Conservation (phyloP, 2,329 filamentous ascomycete species). For the Scedosporium apiospermum region DNA sequence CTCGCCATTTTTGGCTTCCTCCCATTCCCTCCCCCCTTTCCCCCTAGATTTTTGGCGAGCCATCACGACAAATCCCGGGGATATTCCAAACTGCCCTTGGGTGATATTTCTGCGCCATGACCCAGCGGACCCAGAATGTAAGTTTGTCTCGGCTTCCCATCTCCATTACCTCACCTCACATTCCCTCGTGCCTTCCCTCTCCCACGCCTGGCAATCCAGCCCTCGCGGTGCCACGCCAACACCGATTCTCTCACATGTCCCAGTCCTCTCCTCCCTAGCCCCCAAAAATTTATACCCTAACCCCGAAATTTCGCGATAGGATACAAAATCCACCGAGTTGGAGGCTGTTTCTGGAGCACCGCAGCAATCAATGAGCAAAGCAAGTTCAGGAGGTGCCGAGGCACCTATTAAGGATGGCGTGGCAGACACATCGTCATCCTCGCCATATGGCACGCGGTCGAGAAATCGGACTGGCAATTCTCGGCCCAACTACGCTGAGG, state of each 20-base stretch:
- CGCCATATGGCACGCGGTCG: conserved; percentile 85
- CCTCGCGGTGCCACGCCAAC: not conserved
- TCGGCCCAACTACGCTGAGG: conserved; percentile 91
- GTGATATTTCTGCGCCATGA: conserved; percentile 8
- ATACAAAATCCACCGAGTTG: conserved; percentile 22
- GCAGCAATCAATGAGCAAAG: conserved; percentile 35
- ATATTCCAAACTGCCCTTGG: not conserved
- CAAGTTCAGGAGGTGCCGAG: conserved; percentile 34
- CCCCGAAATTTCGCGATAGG: conserved; percentile 15
- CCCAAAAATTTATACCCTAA: not conserved
- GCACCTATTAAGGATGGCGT: conserved; percentile 34
- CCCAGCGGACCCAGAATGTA: conserved; percentile 10
- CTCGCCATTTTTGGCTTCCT: not conserved
- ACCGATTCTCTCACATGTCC: not conserved
- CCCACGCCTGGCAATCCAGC: conserved; percentile 4
- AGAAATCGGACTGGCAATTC: conserved; percentile 74
- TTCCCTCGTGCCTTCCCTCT: conserved; percentile 11
- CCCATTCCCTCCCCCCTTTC: not conserved
- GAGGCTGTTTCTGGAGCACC: conserved; percentile 16
- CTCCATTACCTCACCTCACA: conserved; percentile 6
- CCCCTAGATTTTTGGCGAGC: not conserved
- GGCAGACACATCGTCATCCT: conserved; percentile 46
- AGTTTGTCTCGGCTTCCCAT: conserved; percentile 8
- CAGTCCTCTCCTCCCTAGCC: conserved; percentile 9
- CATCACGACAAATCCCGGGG: not conserved